Conservation (phyloP, 2,329 filamentous ascomycete species). For the Penicillium brasilianum region DNA sequence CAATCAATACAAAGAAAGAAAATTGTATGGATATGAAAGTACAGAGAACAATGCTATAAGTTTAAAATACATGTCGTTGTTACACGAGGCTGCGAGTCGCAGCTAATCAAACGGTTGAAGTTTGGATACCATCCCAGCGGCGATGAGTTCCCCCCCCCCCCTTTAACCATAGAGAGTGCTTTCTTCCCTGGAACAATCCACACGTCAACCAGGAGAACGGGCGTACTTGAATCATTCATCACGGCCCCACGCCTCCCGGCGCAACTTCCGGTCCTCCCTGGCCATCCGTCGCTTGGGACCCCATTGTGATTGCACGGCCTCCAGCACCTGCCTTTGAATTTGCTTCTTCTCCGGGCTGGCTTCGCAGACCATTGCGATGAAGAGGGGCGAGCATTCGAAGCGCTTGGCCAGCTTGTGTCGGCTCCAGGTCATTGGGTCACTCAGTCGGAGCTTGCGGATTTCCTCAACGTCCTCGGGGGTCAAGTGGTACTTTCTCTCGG, state of each 20-base stretch:
- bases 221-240: constrained; percentile 51
- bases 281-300: constrained; percentile 63
- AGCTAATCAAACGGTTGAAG: background rate
- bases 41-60: constrained; percentile 28
- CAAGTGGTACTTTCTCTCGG: constrained; percentile 67
- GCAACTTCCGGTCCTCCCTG: constrained; percentile 63
- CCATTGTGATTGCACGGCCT: constrained; percentile 64
- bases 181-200: background rate
- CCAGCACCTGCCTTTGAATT: constrained; percentile 54
- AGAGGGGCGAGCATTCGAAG: constrained; percentile 67
- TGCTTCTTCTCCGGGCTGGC: constrained; percentile 56
- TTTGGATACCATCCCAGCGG: background rate
- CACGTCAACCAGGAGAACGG: background rate
- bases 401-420: constrained; percentile 63
- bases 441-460: constrained; percentile 60
- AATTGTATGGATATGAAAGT: constrained; percentile 19
- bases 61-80: constrained; percentile 33
- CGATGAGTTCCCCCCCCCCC: background rate
- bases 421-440: constrained; percentile 65
- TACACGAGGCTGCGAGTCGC: constrained; percentile 19
- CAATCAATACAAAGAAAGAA: background rate
- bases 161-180: background rate
- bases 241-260: constrained; percentile 65
- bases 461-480: constrained; percentile 61
- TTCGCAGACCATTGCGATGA: constrained; percentile 64